A percentile compares a stretch with the other conserved stretches of the same genome.
Evolutionary conservation across 2,329 filamentous ascomycete species (phyloP).

Genomic region (Zasmidium angulare): DNA sequence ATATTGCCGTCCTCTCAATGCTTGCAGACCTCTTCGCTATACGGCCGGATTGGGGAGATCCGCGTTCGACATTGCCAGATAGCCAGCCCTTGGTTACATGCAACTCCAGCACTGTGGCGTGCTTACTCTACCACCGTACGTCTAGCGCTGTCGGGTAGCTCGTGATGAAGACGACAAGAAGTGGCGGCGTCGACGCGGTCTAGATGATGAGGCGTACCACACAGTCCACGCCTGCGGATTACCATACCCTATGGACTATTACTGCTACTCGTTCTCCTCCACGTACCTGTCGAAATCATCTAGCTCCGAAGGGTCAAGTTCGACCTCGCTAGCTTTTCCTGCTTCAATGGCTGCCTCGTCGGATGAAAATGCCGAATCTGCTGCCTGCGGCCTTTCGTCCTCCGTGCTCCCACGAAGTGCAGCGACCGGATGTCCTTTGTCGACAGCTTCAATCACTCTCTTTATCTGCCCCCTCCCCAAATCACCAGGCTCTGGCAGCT

Average conservation of each 20-base stretch:
- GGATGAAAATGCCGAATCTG: too few relatives aligned
- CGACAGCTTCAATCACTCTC: background rate
- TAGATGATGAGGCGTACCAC: too few relatives aligned
- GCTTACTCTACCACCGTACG: background rate
- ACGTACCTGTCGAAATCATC: constrained; percentile 20
- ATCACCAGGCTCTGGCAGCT: constrained; percentile 7
- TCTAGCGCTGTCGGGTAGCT: background rate
- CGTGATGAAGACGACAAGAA: too few relatives aligned
- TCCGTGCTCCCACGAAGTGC: background rate
- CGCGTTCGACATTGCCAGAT: background rate
- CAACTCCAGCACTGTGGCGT: background rate
- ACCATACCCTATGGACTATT: too few relatives aligned
- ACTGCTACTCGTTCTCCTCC: constrained; percentile 15
- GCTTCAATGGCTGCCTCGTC: background rate
- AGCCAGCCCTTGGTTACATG: background rate
- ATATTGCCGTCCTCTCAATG: background rate
- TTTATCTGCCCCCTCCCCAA: background rate
- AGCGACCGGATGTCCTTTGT: background rate
- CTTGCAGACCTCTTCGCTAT: background rate
- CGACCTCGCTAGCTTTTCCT: constrained; percentile 10
- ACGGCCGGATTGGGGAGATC: background rate
- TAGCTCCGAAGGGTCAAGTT: constrained; percentile 10
- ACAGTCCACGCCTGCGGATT: constrained; percentile 3
- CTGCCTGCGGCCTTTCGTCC: background rate
- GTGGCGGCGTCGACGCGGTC: too few relatives aligned